A percentile compares a stretch with the other conserved stretches of the same genome.
Evolutionary conservation across 768 basidiomycete species (phyloP).

Genomic region (Dioszegia hungarica): DNA sequence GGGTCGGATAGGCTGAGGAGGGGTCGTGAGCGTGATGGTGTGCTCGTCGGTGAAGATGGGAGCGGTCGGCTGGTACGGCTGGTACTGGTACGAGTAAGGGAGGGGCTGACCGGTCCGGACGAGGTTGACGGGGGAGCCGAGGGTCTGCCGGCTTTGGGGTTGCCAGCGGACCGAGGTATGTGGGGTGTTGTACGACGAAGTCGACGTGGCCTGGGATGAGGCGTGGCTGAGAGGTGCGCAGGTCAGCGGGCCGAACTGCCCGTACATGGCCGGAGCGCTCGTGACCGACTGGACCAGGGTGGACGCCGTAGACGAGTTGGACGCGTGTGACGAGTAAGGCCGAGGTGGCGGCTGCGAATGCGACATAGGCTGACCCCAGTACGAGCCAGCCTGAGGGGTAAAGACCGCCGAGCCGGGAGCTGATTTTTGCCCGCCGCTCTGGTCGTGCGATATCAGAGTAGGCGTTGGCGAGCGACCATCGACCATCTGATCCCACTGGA

Average conservation of each 20-base stretch:
- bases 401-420: background rate
- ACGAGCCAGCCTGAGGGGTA: background rate
- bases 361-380: slow-evolving; percentile 9
- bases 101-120: background rate
- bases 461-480: background rate
- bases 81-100: background rate
- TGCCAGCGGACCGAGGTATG: background rate
- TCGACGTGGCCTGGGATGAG: background rate
- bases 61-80: background rate
- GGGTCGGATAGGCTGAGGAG: slow-evolving; percentile 10
- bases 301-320: slow-evolving; percentile 2
- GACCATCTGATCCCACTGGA: background rate
- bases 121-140: background rate
- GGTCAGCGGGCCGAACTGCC: background rate
- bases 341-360: background rate
- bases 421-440: background rate
- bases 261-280: slow-evolving; percentile 3
- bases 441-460: background rate
- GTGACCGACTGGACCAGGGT: slow-evolving; percentile 6
- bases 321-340: background rate
- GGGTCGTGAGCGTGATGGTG: slow-evolving; percentile 31
- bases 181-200: background rate
- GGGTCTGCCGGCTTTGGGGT: background rate
- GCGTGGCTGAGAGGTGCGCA: background rate
- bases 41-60: slow-evolving; percentile 10